Base-by-base conservation (phyloP, 805 yeast species). In the Metschnikowia arizonensis region DNA sequence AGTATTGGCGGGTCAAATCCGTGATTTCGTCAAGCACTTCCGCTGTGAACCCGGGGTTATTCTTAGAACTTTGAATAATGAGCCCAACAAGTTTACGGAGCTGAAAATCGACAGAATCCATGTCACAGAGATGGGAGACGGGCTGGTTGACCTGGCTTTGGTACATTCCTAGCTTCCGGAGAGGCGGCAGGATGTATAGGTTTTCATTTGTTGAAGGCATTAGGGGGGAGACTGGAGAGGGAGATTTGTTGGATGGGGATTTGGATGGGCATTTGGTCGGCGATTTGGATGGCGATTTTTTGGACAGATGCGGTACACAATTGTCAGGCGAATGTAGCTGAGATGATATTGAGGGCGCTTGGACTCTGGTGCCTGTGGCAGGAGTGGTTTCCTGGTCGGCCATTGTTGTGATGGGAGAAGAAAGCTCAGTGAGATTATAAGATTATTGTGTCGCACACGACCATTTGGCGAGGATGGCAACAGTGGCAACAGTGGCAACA, bases 21-120 rank as follows among this genome's bases (percentile, higher is more conserved):
- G 66, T 56, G 11, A 67, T 31, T 32, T 61, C 64, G 32, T 56
- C 58, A 17, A 69, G 44, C 33, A 63, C 63, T 26, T 66, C 67
- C 15, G 53, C 49, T 1, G 72, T 44, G 39, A 55, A 58, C 12
- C 44, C 41, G 2, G 58, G 54, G 18, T 54, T 53, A 38, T 57
- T 40, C 12, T 33, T 26, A 23, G 40, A 48, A 5, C 63, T 50
- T 34, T 58, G 46, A 15, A 66, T 55, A 10, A 57, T 42, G 15
- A 65, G 47, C 2, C 60, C 67, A 23, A 66, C 60, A 18, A 58
- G 44, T 40, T 63, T 68, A 17, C 56, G 50, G 29, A 66, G 50
- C 47, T 64, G 58, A 32, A 62, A 54, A 31, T 63, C 66, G 17
- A 65, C 54, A 1, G 64, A 63, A 11, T 44, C 45, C 11, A 44